Base-by-base conservation (phyloP, 176 grass and related monocot species). In the Triticum monococcum region DNA sequence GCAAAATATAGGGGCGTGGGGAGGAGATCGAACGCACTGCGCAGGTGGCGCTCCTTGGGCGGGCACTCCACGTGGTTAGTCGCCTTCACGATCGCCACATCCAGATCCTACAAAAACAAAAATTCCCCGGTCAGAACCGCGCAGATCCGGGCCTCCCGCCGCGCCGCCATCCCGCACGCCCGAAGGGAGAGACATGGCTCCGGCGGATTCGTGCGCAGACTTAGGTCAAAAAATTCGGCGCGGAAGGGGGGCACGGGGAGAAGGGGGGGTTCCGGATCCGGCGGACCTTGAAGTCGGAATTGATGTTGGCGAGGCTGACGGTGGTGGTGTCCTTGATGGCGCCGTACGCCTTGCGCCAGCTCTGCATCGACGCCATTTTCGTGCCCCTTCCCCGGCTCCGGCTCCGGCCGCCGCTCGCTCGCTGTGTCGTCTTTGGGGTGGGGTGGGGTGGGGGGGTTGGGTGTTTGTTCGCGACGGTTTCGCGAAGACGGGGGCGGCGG, bases 51-150 rank as follows among this genome's bases (percentile, higher is more conserved):
- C 83, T 99, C 97, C 89, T 99, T 99, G 64, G 97, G 97, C 26
- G 94, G 92, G 87, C 89, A 72, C 80, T 98, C 97, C 68, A 94
- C 88, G 83, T 98, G 97, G 75, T 98, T 98, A 68, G 97, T 96
- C 68, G 97, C 89, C 92, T 99, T 99, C 82, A 99, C 92, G 89
- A 99, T 99, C 80, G 97, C 92, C 87, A 99, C 97, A 93, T 99
- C 97, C 97, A 99, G 92, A 92, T 99, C 92, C 97, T 99, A 94
- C 72, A 92, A 89, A 86, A 68, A 12, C 64, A 37, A 17, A 17
- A 67, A 69, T 65, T 40, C 11, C 43, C 12, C 70, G 6, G 69
- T 89, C 88, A 93, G 62, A 87, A 64, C 81, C 66, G 43, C 64
- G 84, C 81, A 87, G 85, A 93, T 90, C 81, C 81, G 6, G 70